phyloP scores from a whole-genome alignment of 139 green algal genomes.

The Edaphochlamys debaryana region DNA sequence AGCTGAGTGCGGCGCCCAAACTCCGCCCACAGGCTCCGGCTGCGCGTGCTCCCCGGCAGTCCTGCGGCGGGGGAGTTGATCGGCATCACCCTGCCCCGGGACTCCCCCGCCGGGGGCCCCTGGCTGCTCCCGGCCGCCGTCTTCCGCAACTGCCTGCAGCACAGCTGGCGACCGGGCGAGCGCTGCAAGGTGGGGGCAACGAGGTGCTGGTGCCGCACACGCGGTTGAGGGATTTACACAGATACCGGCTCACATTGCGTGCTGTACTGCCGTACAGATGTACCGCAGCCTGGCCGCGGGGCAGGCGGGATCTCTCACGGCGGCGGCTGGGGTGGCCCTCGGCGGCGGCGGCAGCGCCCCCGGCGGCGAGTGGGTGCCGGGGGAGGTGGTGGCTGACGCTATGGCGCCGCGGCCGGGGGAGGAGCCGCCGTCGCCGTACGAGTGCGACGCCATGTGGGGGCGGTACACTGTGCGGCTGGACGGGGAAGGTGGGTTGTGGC shows the following conservation, averaged over 20 bases:
- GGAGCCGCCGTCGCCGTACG: neutral
- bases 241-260: too few relatives aligned
- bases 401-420: neutral
- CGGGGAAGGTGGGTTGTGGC: slow-evolving; percentile 13
- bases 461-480: slow-evolving; percentile 11
- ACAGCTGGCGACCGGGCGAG: slow-evolving; percentile 3
- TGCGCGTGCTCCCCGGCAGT: too few relatives aligned
- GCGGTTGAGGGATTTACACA: neutral
- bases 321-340: too few relatives aligned
- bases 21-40: too few relatives aligned
- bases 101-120: too few relatives aligned
- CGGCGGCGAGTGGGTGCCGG: neutral
- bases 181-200: neutral
- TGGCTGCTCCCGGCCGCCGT: slow-evolving; percentile 2
- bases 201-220: neutral
- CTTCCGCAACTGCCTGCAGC: neutral
- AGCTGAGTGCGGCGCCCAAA: too few relatives aligned
- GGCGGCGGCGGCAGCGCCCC: neutral
- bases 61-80: too few relatives aligned
- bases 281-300: too few relatives aligned
- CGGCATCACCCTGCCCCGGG: too few relatives aligned
- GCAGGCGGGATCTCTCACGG: too few relatives aligned
- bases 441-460: neutral
- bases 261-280: too few relatives aligned
- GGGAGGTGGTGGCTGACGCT: neutral